Conservation (phyloP, 2,329 filamentous ascomycete genomes). For the Cadophora sp. region DNA sequence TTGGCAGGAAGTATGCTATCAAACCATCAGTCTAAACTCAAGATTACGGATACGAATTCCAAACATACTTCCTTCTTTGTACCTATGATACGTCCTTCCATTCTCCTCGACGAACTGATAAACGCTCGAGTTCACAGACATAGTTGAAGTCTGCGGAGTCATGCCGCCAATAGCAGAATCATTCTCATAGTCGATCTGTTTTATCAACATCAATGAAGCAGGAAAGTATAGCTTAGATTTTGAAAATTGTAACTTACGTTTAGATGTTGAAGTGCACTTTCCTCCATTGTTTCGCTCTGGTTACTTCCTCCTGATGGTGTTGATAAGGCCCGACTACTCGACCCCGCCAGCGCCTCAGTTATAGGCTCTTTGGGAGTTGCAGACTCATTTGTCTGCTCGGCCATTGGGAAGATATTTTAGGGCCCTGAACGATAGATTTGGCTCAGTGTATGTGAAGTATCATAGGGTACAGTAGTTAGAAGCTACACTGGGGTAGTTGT, state of each 20-base stretch:
- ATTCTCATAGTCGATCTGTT: slow-evolving; percentile 17
- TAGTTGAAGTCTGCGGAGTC: slow-evolving; percentile 15
- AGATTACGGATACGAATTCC: neutral
- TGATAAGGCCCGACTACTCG: neutral
- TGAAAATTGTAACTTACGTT: neutral
- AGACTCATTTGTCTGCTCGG: neutral
- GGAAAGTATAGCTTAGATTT: neutral
- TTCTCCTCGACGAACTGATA: slow-evolving; percentile 49
- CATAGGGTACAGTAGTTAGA: no score
- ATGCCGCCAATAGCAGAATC: slow-evolving; percentile 23
- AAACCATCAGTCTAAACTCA: neutral
- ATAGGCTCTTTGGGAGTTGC: neutral
- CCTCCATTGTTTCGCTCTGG: slow-evolving; percentile 12
- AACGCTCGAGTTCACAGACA: slow-evolving; percentile 16
- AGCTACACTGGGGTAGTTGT: neutral
- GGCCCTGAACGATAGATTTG: no score
- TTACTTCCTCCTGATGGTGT: neutral
- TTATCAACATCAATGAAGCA: neutral
- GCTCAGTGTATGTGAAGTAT: no score
- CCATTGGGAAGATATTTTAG: neutral
- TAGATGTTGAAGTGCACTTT: slow-evolving; percentile 18
- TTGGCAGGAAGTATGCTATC: slow-evolving; percentile 39
- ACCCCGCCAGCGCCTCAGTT: neutral
- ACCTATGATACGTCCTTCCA: slow-evolving; percentile 54
- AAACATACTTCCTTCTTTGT: slow-evolving; percentile 47